Evolutionary conservation across 2,329 filamentous ascomycete species (phyloP).

Genomic region (Sclerotinia trifoliorum): DNA sequence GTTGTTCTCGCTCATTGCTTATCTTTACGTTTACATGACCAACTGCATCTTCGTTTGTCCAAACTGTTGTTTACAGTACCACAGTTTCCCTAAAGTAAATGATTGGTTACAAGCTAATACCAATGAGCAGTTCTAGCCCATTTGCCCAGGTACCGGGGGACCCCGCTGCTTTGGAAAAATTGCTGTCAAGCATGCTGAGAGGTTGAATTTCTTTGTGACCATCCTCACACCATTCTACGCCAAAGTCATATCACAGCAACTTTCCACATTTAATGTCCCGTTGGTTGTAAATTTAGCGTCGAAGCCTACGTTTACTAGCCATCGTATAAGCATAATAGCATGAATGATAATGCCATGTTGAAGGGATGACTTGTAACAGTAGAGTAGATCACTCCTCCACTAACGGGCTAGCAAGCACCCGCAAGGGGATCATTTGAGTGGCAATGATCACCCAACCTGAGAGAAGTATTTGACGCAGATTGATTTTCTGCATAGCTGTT

Average conservation of each 20-base stretch:
- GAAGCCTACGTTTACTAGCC: neutral
- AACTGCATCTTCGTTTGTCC: neutral
- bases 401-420: neutral
- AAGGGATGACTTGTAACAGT: constrained; percentile 2
- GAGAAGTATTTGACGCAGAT: neutral
- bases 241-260: constrained; percentile 8
- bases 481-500: neutral
- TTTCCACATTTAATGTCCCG: neutral
- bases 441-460: neutral
- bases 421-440: neutral
- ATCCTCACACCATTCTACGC: neutral
- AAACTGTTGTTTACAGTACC: neutral
- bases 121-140: neutral
- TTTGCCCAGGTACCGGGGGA: neutral
- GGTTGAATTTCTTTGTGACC: neutral
- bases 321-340: neutral
- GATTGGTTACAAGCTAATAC: constrained; percentile 4
- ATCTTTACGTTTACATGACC: neutral
- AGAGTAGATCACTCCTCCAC: neutral
- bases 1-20: neutral
- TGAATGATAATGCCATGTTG: constrained; percentile 7
- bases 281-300: neutral
- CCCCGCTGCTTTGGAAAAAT: neutral
- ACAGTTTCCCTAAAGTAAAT: constrained; percentile 11
- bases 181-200: neutral